These are phyloP conservation scores for Phytophthora ramorum DNA, from an alignment of 352 stramenopile species.

Conservation along the genomic window DNA sequence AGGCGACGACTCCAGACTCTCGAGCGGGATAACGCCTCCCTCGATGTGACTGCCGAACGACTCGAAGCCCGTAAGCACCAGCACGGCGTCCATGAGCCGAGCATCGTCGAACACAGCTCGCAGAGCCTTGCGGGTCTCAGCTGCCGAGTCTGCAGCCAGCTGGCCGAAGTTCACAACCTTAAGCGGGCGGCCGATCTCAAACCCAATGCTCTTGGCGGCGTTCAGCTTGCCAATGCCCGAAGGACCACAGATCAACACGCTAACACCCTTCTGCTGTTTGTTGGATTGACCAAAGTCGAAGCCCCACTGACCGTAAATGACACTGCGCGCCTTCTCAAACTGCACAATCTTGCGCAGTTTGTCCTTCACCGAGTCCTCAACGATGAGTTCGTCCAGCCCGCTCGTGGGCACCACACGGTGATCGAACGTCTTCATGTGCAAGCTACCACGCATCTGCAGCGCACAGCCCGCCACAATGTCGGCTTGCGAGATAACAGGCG, in stretches of 20 bases:
- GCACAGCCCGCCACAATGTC: slow-evolving; percentile 85
- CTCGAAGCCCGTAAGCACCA: slow-evolving; percentile 89
- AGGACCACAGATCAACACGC: slow-evolving; percentile 75
- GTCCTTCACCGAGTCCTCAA: slow-evolving; percentile 67
- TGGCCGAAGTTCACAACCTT: slow-evolving; percentile 87
- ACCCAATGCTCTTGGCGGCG: slow-evolving; percentile 80
- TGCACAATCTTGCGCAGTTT: slow-evolving; percentile 76
- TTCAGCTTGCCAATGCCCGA: slow-evolving; percentile 79
- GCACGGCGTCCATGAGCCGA: slow-evolving; percentile 85
- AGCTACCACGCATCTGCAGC: slow-evolving; percentile 87
- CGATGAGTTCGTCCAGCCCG: slow-evolving; percentile 78
- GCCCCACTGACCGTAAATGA: slow-evolving; percentile 89
- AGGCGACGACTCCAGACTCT: slow-evolving; percentile 70
- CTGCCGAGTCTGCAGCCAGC: slow-evolving; percentile 73
- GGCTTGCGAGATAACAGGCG: slow-evolving; percentile 73
- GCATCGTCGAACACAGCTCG: slow-evolving; percentile 88
- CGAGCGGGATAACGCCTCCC: slow-evolving; percentile 50
- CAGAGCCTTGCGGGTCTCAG: slow-evolving; percentile 80
- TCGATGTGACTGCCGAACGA: slow-evolving; percentile 84
- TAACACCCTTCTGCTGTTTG: slow-evolving; percentile 87
- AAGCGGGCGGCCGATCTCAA: slow-evolving; percentile 83
- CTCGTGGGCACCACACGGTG: slow-evolving; percentile 83
- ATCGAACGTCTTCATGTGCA: slow-evolving; percentile 92
- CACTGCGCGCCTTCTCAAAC: slow-evolving; percentile 86
- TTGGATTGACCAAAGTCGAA: slow-evolving; percentile 85